A percentile compares a stretch with the other conserved stretches of the same genome.
Evolutionary conservation across 306 rosid genomes (phyloP).

Genomic region (Styphnolobium japonicum): DNA sequence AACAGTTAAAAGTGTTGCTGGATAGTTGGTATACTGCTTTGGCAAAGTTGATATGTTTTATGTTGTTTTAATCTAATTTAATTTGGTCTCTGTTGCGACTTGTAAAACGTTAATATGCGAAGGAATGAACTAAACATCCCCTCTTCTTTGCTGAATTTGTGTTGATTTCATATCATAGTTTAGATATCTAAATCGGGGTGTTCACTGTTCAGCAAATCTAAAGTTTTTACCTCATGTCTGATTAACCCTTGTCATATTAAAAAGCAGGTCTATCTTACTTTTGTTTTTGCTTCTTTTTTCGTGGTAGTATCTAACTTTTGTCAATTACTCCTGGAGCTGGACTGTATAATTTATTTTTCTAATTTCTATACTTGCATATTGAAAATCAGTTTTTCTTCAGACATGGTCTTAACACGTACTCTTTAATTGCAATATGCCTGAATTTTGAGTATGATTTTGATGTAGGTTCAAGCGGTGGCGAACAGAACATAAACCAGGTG

Average conservation of each 20-base stretch:
- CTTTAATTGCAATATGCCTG: not conserved
- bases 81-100: not conserved
- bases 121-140: not conserved
- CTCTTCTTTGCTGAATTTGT: not conserved
- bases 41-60: not conserved
- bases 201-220: too few relatives aligned
- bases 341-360: too few relatives aligned
- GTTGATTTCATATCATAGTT: not conserved
- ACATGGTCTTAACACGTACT: not conserved
- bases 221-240: too few relatives aligned
- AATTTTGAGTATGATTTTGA: not conserved
- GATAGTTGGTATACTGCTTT: not conserved
- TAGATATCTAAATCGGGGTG: too few relatives aligned
- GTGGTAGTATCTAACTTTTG: too few relatives aligned
- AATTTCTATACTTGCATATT: too few relatives aligned
- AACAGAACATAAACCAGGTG: slow-evolving; percentile 8
- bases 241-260: too few relatives aligned
- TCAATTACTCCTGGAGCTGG: too few relatives aligned
- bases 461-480: slow-evolving; percentile 41
- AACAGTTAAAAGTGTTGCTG: not conserved
- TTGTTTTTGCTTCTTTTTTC: too few relatives aligned
- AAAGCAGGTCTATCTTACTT: too few relatives aligned
- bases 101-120: not conserved
- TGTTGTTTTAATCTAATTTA: not conserved
- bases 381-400: not conserved